Base-by-base conservation (phyloP, 768 basidiomycete species). In the Kwoniella bestiolae region DNA sequence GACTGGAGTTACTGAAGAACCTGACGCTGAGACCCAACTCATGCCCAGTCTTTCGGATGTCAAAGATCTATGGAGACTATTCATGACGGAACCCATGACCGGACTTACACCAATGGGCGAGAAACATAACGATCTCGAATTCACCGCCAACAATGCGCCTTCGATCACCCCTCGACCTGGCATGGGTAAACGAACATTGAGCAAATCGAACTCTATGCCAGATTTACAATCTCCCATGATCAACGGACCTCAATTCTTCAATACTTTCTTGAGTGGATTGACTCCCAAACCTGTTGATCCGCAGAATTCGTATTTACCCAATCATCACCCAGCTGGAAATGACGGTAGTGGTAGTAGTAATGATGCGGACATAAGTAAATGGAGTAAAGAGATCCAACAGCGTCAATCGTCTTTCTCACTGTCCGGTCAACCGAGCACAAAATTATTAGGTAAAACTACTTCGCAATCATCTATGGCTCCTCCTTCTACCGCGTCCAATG, bases 31-130 rank as follows among this genome's bases (percentile, higher is more conserved):
- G 21, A 3, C 61, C 11, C 32, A 31, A 26, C 49, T 44, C 5
- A 65, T 72, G 51, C 73, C 77, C 5, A 77, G 70, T 59, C 63
- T 74, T 46, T 58, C 66, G 11, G 78, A 79, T 60, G 71, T 76
- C 45, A 77, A 79, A 60, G 78, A 79, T 67, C 53, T 75, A 1
- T 79, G 78, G 78, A 72, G 73, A 45, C 21, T 73, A 60, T 79
- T 75, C 64, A 77, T 78, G 74, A 52, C 72, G 2, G 76, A 78
- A 25, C 74, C 74, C 2, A 69, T 74, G 68, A 64, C 62, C 11
- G 72, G 75, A 8, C 63, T 61, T 18, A 69, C 69, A 2, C 66
- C 68, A 5, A 53, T 56, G 12, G 71, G 60, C 11, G 64, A 70
- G 21, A 47, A 52, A 29, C 45, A 57, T 21, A 53, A 62, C n/a